Evolutionary conservation across 2,329 filamentous ascomycete genomes (phyloP).

Genomic region (Calycina marina): DNA sequence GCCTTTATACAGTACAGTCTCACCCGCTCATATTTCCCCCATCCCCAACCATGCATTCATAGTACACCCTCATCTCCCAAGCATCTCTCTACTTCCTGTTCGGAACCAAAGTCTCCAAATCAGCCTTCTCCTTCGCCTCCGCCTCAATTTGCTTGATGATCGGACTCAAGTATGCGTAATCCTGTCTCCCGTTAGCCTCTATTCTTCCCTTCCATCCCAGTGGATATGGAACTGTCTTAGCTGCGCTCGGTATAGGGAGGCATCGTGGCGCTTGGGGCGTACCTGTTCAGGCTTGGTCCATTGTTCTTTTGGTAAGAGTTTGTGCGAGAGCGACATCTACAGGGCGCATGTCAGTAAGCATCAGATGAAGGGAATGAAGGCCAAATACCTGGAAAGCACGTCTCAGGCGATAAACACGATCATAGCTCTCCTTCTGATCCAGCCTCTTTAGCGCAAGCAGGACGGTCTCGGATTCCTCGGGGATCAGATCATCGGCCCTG

Average conservation of each 20-base stretch:
- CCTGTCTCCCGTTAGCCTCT: too few species aligned
- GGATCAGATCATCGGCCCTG: conserved; percentile 88
- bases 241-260: too few species aligned
- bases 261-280: too few species aligned
- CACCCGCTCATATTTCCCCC: conserved; percentile 3
- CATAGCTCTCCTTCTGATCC: conserved; percentile 78
- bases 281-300: conserved; percentile 57
- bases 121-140: conserved; percentile 50
- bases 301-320: conserved; percentile 47
- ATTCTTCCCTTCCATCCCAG: too few species aligned
- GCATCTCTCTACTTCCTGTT: conserved; percentile 24
- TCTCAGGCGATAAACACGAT: conserved; percentile 94
- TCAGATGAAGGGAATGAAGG: conserved; percentile 1
- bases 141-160: conserved; percentile 56
- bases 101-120: conserved; percentile 52
- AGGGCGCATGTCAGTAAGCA: conserved; percentile 1
- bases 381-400: conserved; percentile 73
- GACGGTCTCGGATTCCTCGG: conserved; percentile 80
- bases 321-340: conserved; percentile 44
- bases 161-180: conserved; percentile 48
- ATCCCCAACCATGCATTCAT: conserved; percentile 4
- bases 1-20: conserved; percentile 17
- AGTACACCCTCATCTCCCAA: conserved; percentile 10
- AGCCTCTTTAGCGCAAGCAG: conserved; percentile 84
- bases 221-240: too few species aligned